These are phyloP conservation scores for Picea glauca DNA, from an alignment of 75 land plant genomes.

Conservation along the genomic window DNA sequence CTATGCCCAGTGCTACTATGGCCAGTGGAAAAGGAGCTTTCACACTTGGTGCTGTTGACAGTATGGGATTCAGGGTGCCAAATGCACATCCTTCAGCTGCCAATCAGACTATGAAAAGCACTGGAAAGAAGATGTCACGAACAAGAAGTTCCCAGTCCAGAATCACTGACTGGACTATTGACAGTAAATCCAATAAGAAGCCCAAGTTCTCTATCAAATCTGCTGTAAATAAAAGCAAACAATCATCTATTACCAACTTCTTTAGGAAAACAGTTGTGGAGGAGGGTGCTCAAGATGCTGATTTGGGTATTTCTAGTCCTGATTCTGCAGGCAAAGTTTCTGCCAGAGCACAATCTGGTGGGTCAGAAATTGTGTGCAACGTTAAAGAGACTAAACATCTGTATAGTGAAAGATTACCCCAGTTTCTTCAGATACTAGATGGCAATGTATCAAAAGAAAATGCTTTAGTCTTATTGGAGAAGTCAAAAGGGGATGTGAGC, in stretches of 20 bases:
- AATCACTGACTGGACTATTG: not conserved
- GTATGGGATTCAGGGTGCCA: not conserved
- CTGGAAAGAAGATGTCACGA: not conserved
- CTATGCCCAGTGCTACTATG: not conserved
- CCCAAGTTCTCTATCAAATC: slow-evolving; percentile 5
- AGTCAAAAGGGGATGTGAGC: slow-evolving; percentile 66
- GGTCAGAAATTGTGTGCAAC: not conserved
- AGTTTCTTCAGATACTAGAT: slow-evolving; percentile 68
- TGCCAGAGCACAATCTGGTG: not conserved
- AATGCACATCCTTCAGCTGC: not conserved
- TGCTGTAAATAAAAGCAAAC: slow-evolving; percentile 31
- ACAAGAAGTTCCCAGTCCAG: not conserved
- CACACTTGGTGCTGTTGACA: not conserved
- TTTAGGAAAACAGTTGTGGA: slow-evolving; percentile 25
- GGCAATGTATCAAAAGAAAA: slow-evolving; percentile 32
- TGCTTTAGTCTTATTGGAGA: slow-evolving; percentile 50
- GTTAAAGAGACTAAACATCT: slow-evolving; percentile 4
- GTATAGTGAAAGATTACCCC: slow-evolving; percentile 32
- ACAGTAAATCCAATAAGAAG: slow-evolving; percentile 29
- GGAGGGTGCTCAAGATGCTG: slow-evolving; percentile 8
- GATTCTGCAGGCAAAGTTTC: slow-evolving; percentile 1
- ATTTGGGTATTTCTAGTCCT: not conserved
- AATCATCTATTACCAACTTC: slow-evolving; percentile 58
- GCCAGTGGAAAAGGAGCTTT: not conserved
- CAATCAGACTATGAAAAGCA: not conserved